Conservation (phyloP, 2,329 filamentous ascomycete species). For the Penicillium expansum region DNA sequence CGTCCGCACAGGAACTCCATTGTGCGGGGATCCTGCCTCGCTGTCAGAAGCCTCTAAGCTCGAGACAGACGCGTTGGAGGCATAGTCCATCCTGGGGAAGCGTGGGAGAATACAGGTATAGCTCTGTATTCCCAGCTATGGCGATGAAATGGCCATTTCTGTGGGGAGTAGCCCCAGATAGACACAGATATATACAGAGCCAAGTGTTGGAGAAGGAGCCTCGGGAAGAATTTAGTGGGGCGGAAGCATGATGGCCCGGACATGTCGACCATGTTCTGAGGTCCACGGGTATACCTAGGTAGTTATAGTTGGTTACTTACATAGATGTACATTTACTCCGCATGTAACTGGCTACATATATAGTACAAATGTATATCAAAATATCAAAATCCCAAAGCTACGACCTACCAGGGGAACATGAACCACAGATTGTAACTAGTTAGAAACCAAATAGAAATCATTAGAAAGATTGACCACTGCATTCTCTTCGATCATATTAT, state of each 20-base stretch:
- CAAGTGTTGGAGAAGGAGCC: neutral
- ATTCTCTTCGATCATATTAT: neutral
- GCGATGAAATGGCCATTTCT: neutral
- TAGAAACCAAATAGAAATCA: neutral
- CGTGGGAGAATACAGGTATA: constrained; percentile 4
- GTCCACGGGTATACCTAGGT: neutral
- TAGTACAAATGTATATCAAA: neutral
- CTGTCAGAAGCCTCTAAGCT: constrained; percentile 17
- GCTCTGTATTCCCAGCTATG: neutral
- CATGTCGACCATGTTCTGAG: neutral
- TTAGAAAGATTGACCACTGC: neutral
- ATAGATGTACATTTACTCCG: too few species aligned
- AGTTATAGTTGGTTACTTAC: too few species aligned
- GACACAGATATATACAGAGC: neutral
- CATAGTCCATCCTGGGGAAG: constrained; percentile 33
- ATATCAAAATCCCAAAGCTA: neutral
- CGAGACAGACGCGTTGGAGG: constrained; percentile 22
- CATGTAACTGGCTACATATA: too few species aligned
- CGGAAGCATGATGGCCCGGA: neutral
- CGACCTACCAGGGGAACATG: neutral
- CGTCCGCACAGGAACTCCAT: constrained; percentile 10
- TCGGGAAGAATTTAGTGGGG: neutral
- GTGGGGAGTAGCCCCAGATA: neutral
- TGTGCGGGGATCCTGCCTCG: constrained; percentile 12
- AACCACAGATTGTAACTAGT: neutral